Conservation (phyloP, 140 eudicot species). For the Cichorium intybus region DNA sequence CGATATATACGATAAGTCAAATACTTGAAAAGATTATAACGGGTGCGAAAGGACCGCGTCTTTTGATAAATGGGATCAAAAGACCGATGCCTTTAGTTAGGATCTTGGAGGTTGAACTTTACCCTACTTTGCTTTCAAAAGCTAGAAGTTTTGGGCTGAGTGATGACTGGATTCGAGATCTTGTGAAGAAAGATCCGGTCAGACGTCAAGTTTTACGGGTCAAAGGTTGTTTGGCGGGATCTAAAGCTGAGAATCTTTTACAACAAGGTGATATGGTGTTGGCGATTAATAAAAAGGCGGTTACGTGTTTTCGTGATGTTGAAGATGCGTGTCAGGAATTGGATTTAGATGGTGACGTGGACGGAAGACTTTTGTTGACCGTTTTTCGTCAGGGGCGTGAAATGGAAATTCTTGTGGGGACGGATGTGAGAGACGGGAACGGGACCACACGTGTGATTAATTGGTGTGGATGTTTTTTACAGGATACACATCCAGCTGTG, state of each 20-base stretch:
- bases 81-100: slow-evolving; percentile 78
- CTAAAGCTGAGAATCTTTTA: slow-evolving; percentile 69
- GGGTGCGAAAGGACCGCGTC: slow-evolving; percentile 65
- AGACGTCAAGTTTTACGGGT: slow-evolving; percentile 88
- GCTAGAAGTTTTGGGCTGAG: slow-evolving; percentile 92
- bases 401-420: slow-evolving; percentile 67
- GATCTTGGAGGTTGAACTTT: slow-evolving; percentile 82
- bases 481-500: slow-evolving; percentile 73
- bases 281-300: slow-evolving; percentile 75
- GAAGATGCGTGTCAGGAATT: slow-evolving; percentile 84
- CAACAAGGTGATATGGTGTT: slow-evolving; percentile 90
- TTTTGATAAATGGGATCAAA: slow-evolving; percentile 70
- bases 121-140: slow-evolving; percentile 87
- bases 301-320: slow-evolving; percentile 73
- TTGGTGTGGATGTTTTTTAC: slow-evolving; percentile 83
- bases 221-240: slow-evolving; percentile 95
- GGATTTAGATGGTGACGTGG: slow-evolving; percentile 41
- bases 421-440: slow-evolving; percentile 81
- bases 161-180: slow-evolving; percentile 78
- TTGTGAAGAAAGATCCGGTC: slow-evolving; percentile 78
- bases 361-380: slow-evolving; percentile 65
- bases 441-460: slow-evolving; percentile 76
- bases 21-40: slow-evolving; percentile 65
- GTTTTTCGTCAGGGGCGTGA: slow-evolving; percentile 86
- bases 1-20: slow-evolving; percentile 60